These are phyloP conservation scores for Phoma sp. DNA, from an alignment of 2,329 filamentous ascomycete species.

Conservation along the genomic window DNA sequence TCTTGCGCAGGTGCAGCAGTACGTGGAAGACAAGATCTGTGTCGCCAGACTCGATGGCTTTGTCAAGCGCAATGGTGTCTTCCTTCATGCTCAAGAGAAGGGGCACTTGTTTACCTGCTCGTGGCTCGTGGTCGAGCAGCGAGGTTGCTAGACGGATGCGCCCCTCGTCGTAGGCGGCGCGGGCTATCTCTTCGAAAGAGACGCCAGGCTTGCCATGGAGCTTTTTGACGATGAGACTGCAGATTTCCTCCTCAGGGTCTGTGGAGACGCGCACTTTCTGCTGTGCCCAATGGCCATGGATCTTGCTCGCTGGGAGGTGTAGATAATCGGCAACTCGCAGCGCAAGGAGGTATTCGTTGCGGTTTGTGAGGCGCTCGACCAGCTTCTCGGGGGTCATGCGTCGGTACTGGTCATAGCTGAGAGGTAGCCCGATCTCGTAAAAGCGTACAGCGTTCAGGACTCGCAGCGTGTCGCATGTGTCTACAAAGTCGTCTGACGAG, in stretches of 20 bases:
- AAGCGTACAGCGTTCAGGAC: constrained; percentile 92
- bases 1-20: constrained; percentile 84
- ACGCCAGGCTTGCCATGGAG: constrained; percentile 88
- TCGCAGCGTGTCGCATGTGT: constrained; percentile 93
- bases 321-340: constrained; percentile 88
- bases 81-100: constrained; percentile 94
- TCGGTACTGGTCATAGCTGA: constrained; percentile 94
- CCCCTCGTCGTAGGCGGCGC: constrained; percentile 92
- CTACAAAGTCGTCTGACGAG: constrained; percentile 97
- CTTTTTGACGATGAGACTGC: constrained; percentile 83
- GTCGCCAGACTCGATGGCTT: constrained; percentile 94
- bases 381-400: constrained; percentile 87
- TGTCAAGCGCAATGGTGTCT: constrained; percentile 92
- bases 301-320: constrained; percentile 81
- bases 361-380: constrained; percentile 83
- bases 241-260: constrained; percentile 88
- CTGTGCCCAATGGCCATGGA: constrained; percentile 96
- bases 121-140: constrained; percentile 89
- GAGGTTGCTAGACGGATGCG: constrained; percentile 87
- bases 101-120: constrained; percentile 94
- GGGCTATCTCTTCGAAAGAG: constrained; percentile 93
- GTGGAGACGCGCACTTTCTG: constrained; percentile 87
- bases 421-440: constrained; percentile 86
- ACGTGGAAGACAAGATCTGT: constrained; percentile 93
- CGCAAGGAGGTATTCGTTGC: constrained; percentile 89